Percentiles rank a stretch among this genome's conserved stretches.
Conservation (phyloP, 352 stramenopile genomes). For the Phytophthora hybrid region DNA sequence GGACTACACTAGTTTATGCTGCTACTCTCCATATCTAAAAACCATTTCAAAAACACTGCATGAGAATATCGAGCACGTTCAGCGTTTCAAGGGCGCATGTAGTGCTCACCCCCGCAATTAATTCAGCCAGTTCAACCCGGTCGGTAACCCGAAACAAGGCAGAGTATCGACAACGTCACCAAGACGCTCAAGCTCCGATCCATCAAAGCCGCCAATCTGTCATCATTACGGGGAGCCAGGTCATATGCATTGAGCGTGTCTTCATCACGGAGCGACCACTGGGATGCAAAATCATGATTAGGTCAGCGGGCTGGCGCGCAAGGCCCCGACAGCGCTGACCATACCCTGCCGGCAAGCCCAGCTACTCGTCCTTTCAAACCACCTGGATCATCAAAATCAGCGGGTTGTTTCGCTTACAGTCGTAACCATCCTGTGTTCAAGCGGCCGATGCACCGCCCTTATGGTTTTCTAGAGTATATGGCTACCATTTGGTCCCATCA, state of each 20-base stretch:
- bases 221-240: neutral
- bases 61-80: neutral
- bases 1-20: neutral
- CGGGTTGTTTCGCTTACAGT: neutral
- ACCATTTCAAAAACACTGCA: neutral
- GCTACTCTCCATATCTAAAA: neutral
- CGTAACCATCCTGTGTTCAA: no score
- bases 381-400: no score
- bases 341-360: neutral
- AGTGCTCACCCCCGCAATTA: no score
- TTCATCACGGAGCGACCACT: neutral
- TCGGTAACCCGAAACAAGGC: no score
- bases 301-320: constrained; percentile 1
- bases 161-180: no score
- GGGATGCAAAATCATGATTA: neutral
- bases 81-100: neutral
- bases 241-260: neutral
- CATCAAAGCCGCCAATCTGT: neutral
- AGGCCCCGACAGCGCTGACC: neutral
- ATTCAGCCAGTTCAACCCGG: no score
- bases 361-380: neutral
- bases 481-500: neutral
- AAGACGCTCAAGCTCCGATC: no score
- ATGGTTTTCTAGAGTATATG: neutral
- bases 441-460: neutral